Percentiles rank a stretch among this genome's conserved stretches.
Conservation (phyloP, 495 filamentous ascomycete species). For the Lasiosphaeria ovina region DNA sequence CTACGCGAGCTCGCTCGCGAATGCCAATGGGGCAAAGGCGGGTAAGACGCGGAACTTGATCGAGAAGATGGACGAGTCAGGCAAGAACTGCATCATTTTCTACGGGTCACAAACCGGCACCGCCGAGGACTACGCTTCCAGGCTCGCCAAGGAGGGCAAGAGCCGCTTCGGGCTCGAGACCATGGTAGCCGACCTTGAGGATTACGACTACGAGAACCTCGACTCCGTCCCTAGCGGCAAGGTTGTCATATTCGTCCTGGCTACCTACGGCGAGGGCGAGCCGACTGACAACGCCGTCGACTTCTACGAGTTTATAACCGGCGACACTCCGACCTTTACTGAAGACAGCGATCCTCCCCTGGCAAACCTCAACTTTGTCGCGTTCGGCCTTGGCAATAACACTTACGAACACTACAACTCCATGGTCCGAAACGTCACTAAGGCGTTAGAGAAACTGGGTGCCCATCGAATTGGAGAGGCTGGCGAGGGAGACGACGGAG, state of each 20-base stretch:
- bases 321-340: slow-evolving; percentile 78
- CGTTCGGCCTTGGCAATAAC: slow-evolving; percentile 97
- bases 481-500: slow-evolving; percentile 96
- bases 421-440: slow-evolving; percentile 90
- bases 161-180: slow-evolving; percentile 96
- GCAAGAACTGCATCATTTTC: slow-evolving; percentile 97
- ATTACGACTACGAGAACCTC: slow-evolving; percentile 95
- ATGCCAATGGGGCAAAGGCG: slow-evolving; percentile 70
- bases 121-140: slow-evolving; percentile 97
- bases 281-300: slow-evolving; percentile 98
- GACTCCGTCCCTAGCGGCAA: slow-evolving; percentile 87
- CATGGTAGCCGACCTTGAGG: slow-evolving; percentile 97
- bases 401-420: slow-evolving; percentile 99
- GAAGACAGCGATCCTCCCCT: slow-evolving; percentile 75
- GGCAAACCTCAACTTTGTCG: slow-evolving; percentile 82
- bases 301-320: slow-evolving; percentile 93
- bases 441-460: slow-evolving; percentile 74
- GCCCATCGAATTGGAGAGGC: slow-evolving; percentile 80
- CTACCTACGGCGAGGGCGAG: slow-evolving; percentile 97
- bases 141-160: slow-evolving; percentile 94
- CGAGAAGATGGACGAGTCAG: slow-evolving; percentile 91
- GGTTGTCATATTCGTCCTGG: slow-evolving; percentile 90
- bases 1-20: slow-evolving; percentile 68
- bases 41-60: slow-evolving; percentile 89
- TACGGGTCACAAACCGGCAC: slow-evolving; percentile 98